Evolutionary conservation across 75 land plant species (phyloP), one percentile per base, ranked within the genome.

Genomic region (Pseudotsuga menziesii): DNA sequence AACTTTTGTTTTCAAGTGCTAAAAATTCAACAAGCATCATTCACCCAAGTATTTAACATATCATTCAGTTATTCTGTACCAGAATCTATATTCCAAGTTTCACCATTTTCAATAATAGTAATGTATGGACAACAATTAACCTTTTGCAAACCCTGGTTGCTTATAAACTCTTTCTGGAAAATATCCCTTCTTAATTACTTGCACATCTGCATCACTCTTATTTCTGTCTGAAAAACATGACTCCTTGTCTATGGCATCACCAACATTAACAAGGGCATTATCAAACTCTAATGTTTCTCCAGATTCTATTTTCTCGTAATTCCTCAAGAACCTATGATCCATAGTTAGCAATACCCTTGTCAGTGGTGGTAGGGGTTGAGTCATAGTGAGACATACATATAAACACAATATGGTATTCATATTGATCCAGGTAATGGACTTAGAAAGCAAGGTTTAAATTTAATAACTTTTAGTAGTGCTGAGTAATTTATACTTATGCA

Each of bases 211-310:
- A 7, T 39, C 36, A 35, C 19, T n/a, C 35, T 19, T 67, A 39
- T 35, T 67, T 15, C 35, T 36, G 71, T 20, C 71, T 9, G 20
- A 44, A 39, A 39, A 67, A 67, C 48, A 67, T 20, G 48, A 6
- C 39, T 67, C 48, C 44, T 67, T 39, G 8, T 69, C 82, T 2
- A 74, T 77, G 56, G 60, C 59, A 57, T 80, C 84, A 41, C 84
- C 89, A 75, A 90, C 69, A 16, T 90, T 88, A 60, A 90, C 87
- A 71, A 90, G 79, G 81, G 82, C 80, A 80, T 57, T 72, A 35
- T 83, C 92, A 73, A 90, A 78, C 32, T 76, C 29, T 32, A 90
- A 36, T 26, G 83, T 79, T 66, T 77, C 78, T 60, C 89, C 89
- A 64, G 79, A 77, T 57, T 75, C 74, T 66, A 90, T 61, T 16